These are phyloP conservation scores for Neolentinus lepideus DNA, from an alignment of 1,284 basidiomycete species.

Conservation along the genomic window DNA sequence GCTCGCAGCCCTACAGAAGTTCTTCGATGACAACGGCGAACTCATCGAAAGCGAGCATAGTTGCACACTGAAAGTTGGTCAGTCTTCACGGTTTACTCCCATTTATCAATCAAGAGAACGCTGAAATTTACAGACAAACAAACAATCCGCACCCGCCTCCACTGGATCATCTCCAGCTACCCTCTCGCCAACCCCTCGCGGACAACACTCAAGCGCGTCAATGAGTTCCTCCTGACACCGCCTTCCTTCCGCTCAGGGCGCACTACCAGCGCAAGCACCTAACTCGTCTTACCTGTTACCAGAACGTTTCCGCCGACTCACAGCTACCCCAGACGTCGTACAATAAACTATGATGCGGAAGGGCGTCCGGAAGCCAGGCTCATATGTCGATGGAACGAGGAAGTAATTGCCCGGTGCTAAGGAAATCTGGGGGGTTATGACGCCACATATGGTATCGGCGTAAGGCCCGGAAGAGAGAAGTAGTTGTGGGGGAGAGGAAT, in stretches of 20 bases:
- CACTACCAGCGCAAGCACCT: background rate
- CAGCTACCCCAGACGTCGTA: slow-evolving; percentile 12
- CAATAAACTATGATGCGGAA: slow-evolving; percentile 66
- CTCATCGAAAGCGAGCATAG: slow-evolving; percentile 12
- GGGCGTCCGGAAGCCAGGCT: slow-evolving; percentile 43
- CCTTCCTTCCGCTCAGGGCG: background rate
- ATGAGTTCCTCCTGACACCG: slow-evolving; percentile 60
- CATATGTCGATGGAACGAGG: slow-evolving; percentile 69
- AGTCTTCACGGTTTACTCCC: too few relatives aligned
- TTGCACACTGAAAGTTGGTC: background rate
- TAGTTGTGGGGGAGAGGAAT: slow-evolving; percentile 16
- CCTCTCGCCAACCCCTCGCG: slow-evolving; percentile 71
- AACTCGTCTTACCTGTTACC: background rate
- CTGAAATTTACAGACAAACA: slow-evolving; percentile 54
- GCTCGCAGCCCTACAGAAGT: slow-evolving; percentile 46
- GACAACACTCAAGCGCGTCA: slow-evolving; percentile 69
- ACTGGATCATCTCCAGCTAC: slow-evolving; percentile 76
- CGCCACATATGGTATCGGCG: slow-evolving; percentile 64
- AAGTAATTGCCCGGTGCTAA: slow-evolving; percentile 61
- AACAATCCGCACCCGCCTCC: slow-evolving; percentile 57
- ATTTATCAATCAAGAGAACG: too few relatives aligned
- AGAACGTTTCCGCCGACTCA: slow-evolving; percentile 4
- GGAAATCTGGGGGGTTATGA: slow-evolving; percentile 46
- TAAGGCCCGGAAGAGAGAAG: slow-evolving; percentile 67
- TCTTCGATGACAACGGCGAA: slow-evolving; percentile 49